These are phyloP conservation scores for Oldenlandia corymbosa DNA, from an alignment of 257 asterid species.

Conservation along the genomic window DNA sequence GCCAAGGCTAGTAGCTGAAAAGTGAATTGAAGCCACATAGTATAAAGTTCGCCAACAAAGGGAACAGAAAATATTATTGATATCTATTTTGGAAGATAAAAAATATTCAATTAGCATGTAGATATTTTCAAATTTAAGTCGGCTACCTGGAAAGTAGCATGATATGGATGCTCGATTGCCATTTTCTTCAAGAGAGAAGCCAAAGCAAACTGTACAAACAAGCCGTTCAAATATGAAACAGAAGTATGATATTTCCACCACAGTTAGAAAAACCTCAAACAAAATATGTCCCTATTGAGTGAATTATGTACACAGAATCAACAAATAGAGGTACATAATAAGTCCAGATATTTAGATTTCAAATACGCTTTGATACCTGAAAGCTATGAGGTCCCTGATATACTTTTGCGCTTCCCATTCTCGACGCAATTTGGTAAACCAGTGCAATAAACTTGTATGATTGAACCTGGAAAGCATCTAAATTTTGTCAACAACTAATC, in stretches of 20 bases:
- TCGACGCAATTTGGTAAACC: slow-evolving; percentile 95
- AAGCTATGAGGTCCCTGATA: slow-evolving; percentile 63
- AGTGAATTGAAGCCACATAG: too few relatives aligned
- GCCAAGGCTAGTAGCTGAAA: slow-evolving; percentile 87
- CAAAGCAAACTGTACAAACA: slow-evolving; percentile 69
- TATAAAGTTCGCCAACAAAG: too few relatives aligned
- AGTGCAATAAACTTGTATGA: slow-evolving; percentile 82
- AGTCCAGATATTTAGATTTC: not conserved
- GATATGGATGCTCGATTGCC: slow-evolving; percentile 95
- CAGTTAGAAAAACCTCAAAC: not conserved
- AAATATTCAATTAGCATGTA: not conserved
- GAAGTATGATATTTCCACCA: not conserved
- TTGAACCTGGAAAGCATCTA: slow-evolving; percentile 53
- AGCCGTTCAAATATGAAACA: slow-evolving; percentile 5
- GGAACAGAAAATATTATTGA: not conserved
- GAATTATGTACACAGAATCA: not conserved
- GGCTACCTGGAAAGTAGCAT: slow-evolving; percentile 85
- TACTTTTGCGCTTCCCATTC: slow-evolving; percentile 81
- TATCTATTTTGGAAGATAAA: not conserved
- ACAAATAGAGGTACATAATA: slow-evolving; percentile 8
- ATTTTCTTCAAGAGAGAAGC: slow-evolving; percentile 86
- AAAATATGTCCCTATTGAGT: not conserved
- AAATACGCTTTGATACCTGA: slow-evolving; percentile 52
- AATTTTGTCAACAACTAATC: not conserved
- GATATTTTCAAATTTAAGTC: too few relatives aligned